These are phyloP conservation scores for Ceratopteris richardii DNA, from an alignment of 75 land plant genomes.

Conservation along the genomic window DNA sequence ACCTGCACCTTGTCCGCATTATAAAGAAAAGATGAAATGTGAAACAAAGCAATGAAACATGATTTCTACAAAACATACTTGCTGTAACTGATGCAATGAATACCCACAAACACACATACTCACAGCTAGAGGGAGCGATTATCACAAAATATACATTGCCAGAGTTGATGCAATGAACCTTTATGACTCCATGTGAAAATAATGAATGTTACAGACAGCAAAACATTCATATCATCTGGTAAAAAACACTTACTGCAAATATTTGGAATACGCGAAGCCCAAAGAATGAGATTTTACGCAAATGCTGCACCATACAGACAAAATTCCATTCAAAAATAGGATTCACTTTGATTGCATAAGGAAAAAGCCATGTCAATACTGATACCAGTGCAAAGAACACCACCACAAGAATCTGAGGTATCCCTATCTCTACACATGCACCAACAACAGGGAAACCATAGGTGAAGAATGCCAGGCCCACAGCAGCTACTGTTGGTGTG, in stretches of 20 bases:
- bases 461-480: slow-evolving; percentile 86
- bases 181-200: too few relatives aligned
- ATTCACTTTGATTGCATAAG: not conserved
- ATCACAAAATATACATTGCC: too few relatives aligned
- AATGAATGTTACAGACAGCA: too few relatives aligned
- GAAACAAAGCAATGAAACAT: too few relatives aligned
- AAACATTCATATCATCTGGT: not conserved
- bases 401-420: slow-evolving; percentile 60
- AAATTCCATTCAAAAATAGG: too few relatives aligned
- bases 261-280: slow-evolving; percentile 76
- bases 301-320: slow-evolving; percentile 38
- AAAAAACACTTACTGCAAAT: slow-evolving; percentile 61
- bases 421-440: slow-evolving; percentile 71
- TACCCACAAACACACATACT: too few relatives aligned
- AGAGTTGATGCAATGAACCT: too few relatives aligned
- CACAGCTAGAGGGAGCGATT: too few relatives aligned
- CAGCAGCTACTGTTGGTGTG: slow-evolving; percentile 94
- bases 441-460: slow-evolving; percentile 95
- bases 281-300: slow-evolving; percentile 60
- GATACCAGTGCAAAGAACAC: slow-evolving; percentile 75
- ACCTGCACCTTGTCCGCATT: too few relatives aligned
- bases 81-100: too few relatives aligned
- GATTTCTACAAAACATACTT: too few relatives aligned
- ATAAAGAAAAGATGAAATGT: too few relatives aligned
- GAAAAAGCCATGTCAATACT: not conserved